phyloP scores from a whole-genome alignment of 768 basidiomycete genomes.

The Dictyophora rubrovolvata region DNA sequence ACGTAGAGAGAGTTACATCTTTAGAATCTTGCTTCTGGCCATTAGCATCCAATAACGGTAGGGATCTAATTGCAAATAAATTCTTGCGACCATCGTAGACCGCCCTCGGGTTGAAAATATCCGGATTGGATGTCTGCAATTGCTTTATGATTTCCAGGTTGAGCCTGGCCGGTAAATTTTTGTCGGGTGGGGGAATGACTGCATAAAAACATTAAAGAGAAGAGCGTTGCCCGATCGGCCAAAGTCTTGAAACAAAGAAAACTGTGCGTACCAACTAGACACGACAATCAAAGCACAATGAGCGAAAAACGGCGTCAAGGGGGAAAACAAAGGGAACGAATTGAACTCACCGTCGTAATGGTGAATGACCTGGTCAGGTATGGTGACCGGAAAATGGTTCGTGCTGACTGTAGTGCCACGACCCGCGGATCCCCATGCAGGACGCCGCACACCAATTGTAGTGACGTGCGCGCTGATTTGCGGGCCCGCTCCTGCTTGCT shows the following conservation, averaged over 20 bases:
- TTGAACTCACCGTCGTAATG: constrained; percentile 68
- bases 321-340: not conserved
- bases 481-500: not conserved
- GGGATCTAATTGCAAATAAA: constrained; percentile 48
- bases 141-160: constrained; percentile 62
- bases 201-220: not conserved
- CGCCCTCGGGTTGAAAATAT: constrained; percentile 62
- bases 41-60: constrained; percentile 46
- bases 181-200: constrained; percentile 64
- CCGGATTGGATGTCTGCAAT: constrained; percentile 48
- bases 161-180: constrained; percentile 50
- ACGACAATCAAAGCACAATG: constrained; percentile 16
- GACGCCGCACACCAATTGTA: constrained; percentile 59
- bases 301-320: not conserved
- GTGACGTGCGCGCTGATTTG: constrained; percentile 24
- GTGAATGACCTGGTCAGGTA: constrained; percentile 54
- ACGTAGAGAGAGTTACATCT: constrained; percentile 32
- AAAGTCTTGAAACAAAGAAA: not conserved
- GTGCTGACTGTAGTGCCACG: constrained; percentile 30
- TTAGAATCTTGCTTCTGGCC: constrained; percentile 22
- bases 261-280: not conserved
- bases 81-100: constrained; percentile 80
- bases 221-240: no score
- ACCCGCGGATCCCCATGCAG: constrained; percentile 53
- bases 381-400: constrained; percentile 56